Evolutionary conservation across 805 yeast genomes (phyloP), one percentile per base, ranked within the genome.

Genomic region (Kodamaea sagamina): DNA sequence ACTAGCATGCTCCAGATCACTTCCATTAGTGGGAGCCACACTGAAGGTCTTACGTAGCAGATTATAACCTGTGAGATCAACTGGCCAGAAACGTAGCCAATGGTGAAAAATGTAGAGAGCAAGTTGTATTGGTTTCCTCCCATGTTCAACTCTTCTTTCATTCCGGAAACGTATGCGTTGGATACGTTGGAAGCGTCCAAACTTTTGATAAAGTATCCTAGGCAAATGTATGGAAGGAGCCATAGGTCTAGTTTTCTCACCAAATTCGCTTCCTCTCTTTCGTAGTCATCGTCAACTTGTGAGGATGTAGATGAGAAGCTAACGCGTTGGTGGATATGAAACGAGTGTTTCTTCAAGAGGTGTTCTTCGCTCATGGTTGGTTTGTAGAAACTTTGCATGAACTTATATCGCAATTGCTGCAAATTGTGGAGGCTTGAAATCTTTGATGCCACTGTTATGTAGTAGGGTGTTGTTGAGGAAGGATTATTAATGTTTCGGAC

Each of bases 1-100:
- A 71, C 65, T 39, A 67, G 52, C 2, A 61, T 54, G 12, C 71
- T 72, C 71, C 71, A 70, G 4, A 59, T 36, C 5, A 62, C 40
- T 36, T 68, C 72, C 29, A 62, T 50, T 7, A 54, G 26, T 0
- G 74, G 73, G 11, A 70, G 49, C 48, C 50, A 64, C 37, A 31
- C 54, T 42, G 39, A 67, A 47, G 25, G 72, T 59, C 58, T 63
- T 36, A 58, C 27, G 53, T 54, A 63, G 24, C 44, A 41, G 13
- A 41, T 41, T 47, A 41, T 50, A 12, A 46, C 44, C 19, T 40
- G 36, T 13, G 36, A 48, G 11, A 36, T 41, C n/a, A 50, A 19
- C 6, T 50, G 52, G 6, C 50, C 45, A 1, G 43, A 32, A 19
- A 46, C 41, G n/a, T 46, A 46, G 2, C 57, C 57, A 8, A 52